These are phyloP conservation scores for Alternaria gaisen DNA, from an alignment of 2,329 filamentous ascomycete species.

Conservation along the genomic window DNA sequence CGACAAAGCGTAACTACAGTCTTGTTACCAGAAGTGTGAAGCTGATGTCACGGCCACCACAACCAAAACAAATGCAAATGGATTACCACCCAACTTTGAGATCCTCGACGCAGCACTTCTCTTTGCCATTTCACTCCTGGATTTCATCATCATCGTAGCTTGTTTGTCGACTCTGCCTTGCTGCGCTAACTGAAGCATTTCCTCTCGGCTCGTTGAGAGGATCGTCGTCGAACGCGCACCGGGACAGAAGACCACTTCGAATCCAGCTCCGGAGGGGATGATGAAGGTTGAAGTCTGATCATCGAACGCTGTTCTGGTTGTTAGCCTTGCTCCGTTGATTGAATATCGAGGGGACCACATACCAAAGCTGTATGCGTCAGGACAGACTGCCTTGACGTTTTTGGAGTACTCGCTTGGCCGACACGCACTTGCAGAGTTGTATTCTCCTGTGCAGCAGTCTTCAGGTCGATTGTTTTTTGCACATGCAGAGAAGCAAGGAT, in stretches of 20 bases:
- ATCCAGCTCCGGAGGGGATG: constrained; percentile 72
- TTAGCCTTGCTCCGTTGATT: constrained; percentile 4
- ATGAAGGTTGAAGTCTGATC: constrained; percentile 67
- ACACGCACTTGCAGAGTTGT: constrained; percentile 70
- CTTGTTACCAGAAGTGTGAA: constrained; percentile 3
- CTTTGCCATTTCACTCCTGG: constrained; percentile 27
- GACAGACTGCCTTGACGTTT: constrained; percentile 77
- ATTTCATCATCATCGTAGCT: constrained; percentile 28
- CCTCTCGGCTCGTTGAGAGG: constrained; percentile 49
- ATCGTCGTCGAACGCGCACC: constrained; percentile 61
- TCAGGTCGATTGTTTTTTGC: constrained; percentile 70
- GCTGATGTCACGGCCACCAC: neutral
- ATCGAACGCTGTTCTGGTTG: constrained; percentile 59
- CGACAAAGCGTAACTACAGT: neutral
- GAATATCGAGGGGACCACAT: constrained; percentile 46
- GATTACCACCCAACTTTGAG: constrained; percentile 9
- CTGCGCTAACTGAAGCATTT: constrained; percentile 47
- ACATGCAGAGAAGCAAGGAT: constrained; percentile 81
- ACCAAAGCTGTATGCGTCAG: constrained; percentile 85
- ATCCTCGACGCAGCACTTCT: constrained; percentile 25
- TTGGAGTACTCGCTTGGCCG: constrained; percentile 73
- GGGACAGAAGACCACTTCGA: constrained; percentile 82
- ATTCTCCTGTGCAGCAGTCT: constrained; percentile 80
- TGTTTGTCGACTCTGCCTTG: constrained; percentile 42
- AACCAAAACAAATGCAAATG: constrained; percentile 21